These are phyloP conservation scores for Flaveria bidentis DNA, from an alignment of 129 eudicot species.

Conservation along the genomic window DNA sequence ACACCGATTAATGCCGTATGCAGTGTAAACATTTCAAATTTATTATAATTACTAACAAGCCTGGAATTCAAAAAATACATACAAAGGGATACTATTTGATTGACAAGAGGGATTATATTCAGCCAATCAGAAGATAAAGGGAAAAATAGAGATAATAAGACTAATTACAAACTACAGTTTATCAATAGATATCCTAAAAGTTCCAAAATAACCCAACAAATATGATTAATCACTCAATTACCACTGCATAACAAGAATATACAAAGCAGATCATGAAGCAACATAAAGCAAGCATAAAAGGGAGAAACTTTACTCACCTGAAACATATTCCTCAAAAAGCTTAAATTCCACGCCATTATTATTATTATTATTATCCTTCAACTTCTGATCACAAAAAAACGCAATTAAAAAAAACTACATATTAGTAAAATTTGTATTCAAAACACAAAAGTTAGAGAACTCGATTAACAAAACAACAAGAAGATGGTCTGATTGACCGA, in stretches of 20 bases:
- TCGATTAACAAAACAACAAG: neutral
- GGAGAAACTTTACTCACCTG: constrained; percentile 29
- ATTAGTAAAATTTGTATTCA: neutral
- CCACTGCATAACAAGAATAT: neutral
- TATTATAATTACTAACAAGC: neutral
- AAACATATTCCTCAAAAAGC: constrained; percentile 35
- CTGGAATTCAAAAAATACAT: neutral
- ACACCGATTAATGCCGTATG: neutral
- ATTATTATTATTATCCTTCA: neutral
- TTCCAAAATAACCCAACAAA: neutral
- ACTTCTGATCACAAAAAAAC: constrained; percentile 14
- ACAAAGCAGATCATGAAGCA: neutral
- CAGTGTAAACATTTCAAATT: neutral
- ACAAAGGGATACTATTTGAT: neutral
- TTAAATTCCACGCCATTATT: constrained; percentile 26
- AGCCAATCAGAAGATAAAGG: neutral
- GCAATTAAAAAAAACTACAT: neutral
- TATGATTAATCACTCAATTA: neutral
- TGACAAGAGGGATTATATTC: no score
- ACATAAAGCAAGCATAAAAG: neutral
- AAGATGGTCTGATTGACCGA: no score
- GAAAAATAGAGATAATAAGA: neutral
- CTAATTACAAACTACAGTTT: neutral
- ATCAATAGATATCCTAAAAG: neutral
- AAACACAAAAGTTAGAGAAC: neutral